phyloP scores from a whole-genome alignment of 441 rosid genomes.

The Melastoma candidum region DNA sequence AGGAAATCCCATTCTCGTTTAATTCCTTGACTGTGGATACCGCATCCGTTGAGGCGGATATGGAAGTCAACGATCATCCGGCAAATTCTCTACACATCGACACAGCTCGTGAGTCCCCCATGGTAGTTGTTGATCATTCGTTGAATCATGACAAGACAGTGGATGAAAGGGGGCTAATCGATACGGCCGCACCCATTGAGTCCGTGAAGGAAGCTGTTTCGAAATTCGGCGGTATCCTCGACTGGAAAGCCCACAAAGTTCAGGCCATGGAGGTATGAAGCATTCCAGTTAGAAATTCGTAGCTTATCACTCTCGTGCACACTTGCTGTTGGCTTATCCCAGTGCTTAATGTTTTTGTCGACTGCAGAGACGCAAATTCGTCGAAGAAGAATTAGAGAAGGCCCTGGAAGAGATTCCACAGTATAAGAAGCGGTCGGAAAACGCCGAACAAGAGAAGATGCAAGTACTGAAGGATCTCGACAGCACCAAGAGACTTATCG shows the following conservation, averaged over 20 bases:
- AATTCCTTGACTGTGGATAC: too few relatives aligned
- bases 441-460: conserved; percentile 48
- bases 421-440: conserved; percentile 43
- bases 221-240: conserved; percentile 88
- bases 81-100: too few relatives aligned
- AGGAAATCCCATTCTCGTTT: too few relatives aligned
- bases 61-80: too few relatives aligned
- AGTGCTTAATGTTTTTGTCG: neutral
- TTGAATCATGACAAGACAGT: neutral
- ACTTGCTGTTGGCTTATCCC: neutral
- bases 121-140: too few relatives aligned
- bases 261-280: conserved; percentile 64
- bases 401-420: conserved; percentile 64
- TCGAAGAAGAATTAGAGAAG: conserved; percentile 72
- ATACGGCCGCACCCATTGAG: conserved; percentile 82
- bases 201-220: conserved; percentile 95
- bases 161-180: conserved; percentile 49
- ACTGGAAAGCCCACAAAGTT: conserved; percentile 89
- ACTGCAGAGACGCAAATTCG: conserved; percentile 54
- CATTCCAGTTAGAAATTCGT: neutral
- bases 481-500: conserved; percentile 64
- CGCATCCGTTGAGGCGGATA: too few relatives aligned
- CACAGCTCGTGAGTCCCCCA: too few relatives aligned
- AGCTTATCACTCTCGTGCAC: too few relatives aligned
- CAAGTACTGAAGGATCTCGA: conserved; percentile 66